phyloP scores from a whole-genome alignment of 2,329 filamentous ascomycete genomes.

The Aspergillus clavatus region DNA sequence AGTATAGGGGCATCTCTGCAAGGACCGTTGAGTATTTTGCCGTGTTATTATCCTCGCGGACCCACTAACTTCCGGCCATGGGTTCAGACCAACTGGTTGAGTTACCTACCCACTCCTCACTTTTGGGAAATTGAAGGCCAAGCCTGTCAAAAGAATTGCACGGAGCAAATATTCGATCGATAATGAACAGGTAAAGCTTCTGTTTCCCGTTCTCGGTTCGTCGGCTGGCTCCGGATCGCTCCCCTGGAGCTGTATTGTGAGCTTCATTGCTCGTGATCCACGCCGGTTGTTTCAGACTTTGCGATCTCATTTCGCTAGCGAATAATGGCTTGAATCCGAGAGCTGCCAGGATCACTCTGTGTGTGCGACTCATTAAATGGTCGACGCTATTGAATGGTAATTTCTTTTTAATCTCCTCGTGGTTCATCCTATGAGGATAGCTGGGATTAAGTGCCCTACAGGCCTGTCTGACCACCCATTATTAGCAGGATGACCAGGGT shows the following conservation, averaged over 20 bases:
- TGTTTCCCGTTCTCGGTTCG: not conserved
- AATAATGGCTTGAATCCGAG: slow-evolving; percentile 3
- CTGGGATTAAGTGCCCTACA: not conserved
- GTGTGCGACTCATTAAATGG: slow-evolving; percentile 7
- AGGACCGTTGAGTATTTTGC: too few species aligned
- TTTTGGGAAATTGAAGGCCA: too few species aligned
- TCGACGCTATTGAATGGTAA: slow-evolving; percentile 2
- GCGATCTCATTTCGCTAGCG: slow-evolving; percentile 19
- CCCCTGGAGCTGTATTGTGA: not conserved
- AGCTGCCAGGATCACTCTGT: not conserved
- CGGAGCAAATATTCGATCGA: not conserved
- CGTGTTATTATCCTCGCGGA: too few species aligned
- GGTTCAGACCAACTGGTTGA: slow-evolving; percentile 4
- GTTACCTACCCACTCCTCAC: not conserved
- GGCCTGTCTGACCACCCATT: not conserved
- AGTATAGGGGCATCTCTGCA: too few species aligned
- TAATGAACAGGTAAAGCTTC: not conserved
- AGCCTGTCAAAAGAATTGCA: too few species aligned
- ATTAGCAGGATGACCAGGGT: not conserved
- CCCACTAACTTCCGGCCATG: slow-evolving; percentile 1
- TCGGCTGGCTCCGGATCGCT: not conserved
- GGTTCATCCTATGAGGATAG: slow-evolving; percentile 17
- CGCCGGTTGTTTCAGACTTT: slow-evolving; percentile 23
- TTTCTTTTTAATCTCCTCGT: slow-evolving; percentile 3
- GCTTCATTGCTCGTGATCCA: slow-evolving; percentile 5